Evolutionary conservation across 2,329 filamentous ascomycete species (phyloP).

Genomic region (Pezicula carpinea): DNA sequence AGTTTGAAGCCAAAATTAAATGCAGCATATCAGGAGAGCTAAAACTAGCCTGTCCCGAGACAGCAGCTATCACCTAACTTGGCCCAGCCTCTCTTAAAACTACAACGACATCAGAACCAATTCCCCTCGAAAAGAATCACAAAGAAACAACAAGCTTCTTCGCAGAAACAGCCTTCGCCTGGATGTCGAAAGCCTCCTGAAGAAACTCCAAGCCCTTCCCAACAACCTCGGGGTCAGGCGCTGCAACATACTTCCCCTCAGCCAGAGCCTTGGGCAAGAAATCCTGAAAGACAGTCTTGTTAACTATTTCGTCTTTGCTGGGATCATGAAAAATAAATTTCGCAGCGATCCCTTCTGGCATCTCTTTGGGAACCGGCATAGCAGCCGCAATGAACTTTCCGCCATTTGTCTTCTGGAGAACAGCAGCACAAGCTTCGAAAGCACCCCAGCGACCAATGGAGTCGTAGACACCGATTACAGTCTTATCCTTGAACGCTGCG

Average conservation of each 20-base stretch:
- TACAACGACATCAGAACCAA: too few species aligned
- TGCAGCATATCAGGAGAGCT: too few species aligned
- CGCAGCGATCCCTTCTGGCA: constrained; percentile 13
- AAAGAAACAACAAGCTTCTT: constrained; percentile 34
- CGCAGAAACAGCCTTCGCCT: constrained; percentile 33
- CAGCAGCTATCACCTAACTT: too few species aligned
- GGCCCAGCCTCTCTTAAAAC: too few species aligned
- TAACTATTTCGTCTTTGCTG: constrained; percentile 24
- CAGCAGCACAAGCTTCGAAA: constrained; percentile 18
- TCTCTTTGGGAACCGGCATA: not conserved
- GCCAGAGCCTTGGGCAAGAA: constrained; percentile 31
- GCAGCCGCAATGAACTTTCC: constrained; percentile 11
- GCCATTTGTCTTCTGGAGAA: constrained; percentile 19
- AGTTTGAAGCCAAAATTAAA: too few species aligned
- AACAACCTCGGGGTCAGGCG: constrained; percentile 31
- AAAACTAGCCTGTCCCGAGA: too few species aligned
- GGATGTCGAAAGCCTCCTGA: constrained; percentile 32
- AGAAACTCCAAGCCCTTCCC: constrained; percentile 37
- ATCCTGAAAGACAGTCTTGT: constrained; percentile 23
- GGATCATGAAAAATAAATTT: constrained; percentile 21
- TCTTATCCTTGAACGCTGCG: constrained; percentile 26
- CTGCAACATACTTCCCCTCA: constrained; percentile 25
- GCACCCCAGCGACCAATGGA: constrained; percentile 21
- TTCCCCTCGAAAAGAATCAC: not conserved
- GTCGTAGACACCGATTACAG: constrained; percentile 27